These are phyloP conservation scores for Tulasnella sp. DNA, from an alignment of 768 basidiomycete genomes.

Conservation along the genomic window DNA sequence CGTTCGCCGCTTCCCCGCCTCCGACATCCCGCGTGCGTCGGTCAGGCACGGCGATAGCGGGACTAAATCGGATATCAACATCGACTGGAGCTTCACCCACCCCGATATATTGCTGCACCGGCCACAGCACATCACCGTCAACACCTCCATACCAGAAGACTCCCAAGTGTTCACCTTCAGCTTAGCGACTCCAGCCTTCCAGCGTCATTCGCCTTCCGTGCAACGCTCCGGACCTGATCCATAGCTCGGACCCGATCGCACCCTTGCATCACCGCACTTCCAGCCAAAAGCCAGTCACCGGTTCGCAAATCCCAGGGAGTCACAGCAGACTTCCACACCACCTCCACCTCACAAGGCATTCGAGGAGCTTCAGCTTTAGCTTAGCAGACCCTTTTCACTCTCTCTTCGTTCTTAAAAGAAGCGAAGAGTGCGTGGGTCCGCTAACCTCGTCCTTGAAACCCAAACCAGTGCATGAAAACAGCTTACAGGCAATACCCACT, in stretches of 20 bases:
- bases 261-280: background rate
- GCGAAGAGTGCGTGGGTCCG: background rate
- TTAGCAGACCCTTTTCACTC: background rate
- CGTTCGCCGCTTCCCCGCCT: background rate
- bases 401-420: background rate
- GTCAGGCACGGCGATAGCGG: background rate
- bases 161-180: background rate
- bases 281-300: background rate
- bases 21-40: background rate
- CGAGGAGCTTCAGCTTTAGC: background rate
- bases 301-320: background rate
- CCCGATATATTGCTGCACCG: background rate
- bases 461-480: background rate
- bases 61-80: background rate
- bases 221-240: background rate
- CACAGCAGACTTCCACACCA: background rate
- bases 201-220: background rate
- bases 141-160: background rate
- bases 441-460: background rate
- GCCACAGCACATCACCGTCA: background rate
- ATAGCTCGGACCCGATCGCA: background rate
- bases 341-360: background rate
- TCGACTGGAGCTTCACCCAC: background rate
- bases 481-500: conserved; percentile 33
- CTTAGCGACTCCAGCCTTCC: background rate